These are phyloP conservation scores for Kwoniella europaea DNA, from an alignment of 768 basidiomycete genomes.

Conservation along the genomic window DNA sequence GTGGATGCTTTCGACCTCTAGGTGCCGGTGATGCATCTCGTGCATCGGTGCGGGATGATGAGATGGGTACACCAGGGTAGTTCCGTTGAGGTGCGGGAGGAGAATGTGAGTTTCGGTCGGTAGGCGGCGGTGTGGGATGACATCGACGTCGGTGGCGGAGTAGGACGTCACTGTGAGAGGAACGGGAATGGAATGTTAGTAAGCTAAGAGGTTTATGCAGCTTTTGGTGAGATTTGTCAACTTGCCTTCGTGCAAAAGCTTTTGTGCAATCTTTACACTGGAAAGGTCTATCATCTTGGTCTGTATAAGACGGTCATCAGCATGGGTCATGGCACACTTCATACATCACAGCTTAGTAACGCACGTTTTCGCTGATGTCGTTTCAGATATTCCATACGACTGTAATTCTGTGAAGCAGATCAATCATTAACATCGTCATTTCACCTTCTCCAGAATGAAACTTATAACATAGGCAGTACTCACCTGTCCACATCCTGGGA, in stretches of 20 bases:
- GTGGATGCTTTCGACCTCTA: conserved; percentile 31
- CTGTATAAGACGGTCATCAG: conserved; percentile 30
- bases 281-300: conserved; percentile 59
- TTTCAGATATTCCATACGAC: conserved; percentile 59
- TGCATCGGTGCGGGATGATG: conserved; percentile 48
- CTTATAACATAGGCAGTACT: background rate
- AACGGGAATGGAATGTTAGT: conserved; percentile 5
- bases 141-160: conserved; percentile 58
- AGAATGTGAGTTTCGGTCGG: conserved; percentile 37
- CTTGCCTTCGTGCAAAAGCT: conserved; percentile 58
- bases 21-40: conserved; percentile 36
- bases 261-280: conserved; percentile 57
- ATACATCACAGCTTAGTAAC: conserved; percentile 14
- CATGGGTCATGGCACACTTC: background rate
- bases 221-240: background rate
- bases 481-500: conserved; percentile 53
- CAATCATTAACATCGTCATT: too few species aligned
- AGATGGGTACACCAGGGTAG: conserved; percentile 49
- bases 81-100: conserved; percentile 37
- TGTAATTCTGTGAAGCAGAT: conserved; percentile 42
- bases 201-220: background rate
- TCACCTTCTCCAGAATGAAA: too few species aligned
- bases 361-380: conserved; percentile 59
- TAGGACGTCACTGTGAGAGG: conserved; percentile 55
- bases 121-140: conserved; percentile 53